Percentiles rank a stretch among this genome's conserved stretches.
phyloP scores from a whole-genome alignment of 108 stramenopile genomes.

The Pseudonitzschia multistriata region DNA sequence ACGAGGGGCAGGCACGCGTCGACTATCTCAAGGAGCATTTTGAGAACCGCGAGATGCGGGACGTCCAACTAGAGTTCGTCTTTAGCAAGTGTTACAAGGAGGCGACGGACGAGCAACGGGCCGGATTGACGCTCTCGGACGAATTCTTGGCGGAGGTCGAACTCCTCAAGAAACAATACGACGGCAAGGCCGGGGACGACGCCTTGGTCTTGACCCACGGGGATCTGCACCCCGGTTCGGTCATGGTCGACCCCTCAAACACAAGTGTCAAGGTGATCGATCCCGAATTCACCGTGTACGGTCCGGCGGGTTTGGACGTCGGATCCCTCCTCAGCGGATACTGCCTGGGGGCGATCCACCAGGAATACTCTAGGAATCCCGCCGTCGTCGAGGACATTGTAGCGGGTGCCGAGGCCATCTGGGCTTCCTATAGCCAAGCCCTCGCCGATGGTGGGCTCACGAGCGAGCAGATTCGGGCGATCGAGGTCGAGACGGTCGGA shows the following conservation, averaged over 20 bases:
- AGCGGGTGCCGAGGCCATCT: slow-evolving; percentile 43
- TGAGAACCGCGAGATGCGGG: slow-evolving; percentile 78
- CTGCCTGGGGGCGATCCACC: slow-evolving; percentile 68
- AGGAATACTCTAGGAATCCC: slow-evolving; percentile 41
- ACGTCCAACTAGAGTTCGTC: slow-evolving; percentile 77
- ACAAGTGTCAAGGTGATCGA: slow-evolving; percentile 67
- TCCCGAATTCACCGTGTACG: slow-evolving; percentile 85
- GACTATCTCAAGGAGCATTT: slow-evolving; percentile 49
- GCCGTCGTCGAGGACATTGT: slow-evolving; percentile 44
- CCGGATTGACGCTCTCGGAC: slow-evolving; percentile 48
- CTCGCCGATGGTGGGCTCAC: slow-evolving; percentile 37
- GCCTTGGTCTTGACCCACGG: slow-evolving; percentile 68
- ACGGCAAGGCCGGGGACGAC: slow-evolving; percentile 41
- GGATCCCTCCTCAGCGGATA: slow-evolving; percentile 75
- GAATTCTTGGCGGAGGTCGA: slow-evolving; percentile 63
- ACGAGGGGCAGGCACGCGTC: slow-evolving; percentile 28
- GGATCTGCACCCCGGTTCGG: slow-evolving; percentile 80
- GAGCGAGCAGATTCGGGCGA: slow-evolving; percentile 44
- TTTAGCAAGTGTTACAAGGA: slow-evolving; percentile 82
- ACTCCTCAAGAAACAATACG: slow-evolving; percentile 59
- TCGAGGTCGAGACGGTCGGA: slow-evolving; percentile 71
- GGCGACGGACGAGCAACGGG: slow-evolving; percentile 60
- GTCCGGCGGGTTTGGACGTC: slow-evolving; percentile 80
- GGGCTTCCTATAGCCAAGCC: slow-evolving; percentile 49
- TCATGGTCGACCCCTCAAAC: slow-evolving; percentile 55